These are phyloP conservation scores for Dictyostelium gargantuum DNA, from an alignment of 208 protist species.

Conservation along the genomic window DNA sequence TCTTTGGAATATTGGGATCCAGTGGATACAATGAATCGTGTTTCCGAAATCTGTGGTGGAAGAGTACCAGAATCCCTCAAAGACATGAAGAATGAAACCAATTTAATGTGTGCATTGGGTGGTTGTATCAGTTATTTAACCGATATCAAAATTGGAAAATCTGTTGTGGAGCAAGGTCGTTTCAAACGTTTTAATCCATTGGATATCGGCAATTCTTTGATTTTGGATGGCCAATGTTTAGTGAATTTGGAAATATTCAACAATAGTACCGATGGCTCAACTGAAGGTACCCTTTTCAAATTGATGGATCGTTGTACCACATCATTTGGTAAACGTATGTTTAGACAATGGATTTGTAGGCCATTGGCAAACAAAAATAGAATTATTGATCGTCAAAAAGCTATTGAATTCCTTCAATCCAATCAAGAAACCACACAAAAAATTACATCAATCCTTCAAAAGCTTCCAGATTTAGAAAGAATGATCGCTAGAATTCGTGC, in stretches of 20 bases:
- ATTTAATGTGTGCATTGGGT: slow-evolving; percentile 69
- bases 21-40: background rate
- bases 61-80: background rate
- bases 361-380: slow-evolving; percentile 29
- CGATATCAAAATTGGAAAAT: slow-evolving; percentile 66
- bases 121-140: slow-evolving; percentile 70
- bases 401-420: slow-evolving; percentile 14
- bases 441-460: background rate
- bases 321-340: slow-evolving; percentile 76
- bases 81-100: background rate
- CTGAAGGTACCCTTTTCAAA: slow-evolving; percentile 74
- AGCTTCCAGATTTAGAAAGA: slow-evolving; percentile 60
- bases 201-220: slow-evolving; percentile 26
- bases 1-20: slow-evolving; percentile 2
- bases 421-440: background rate
- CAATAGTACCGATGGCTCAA: slow-evolving; percentile 67
- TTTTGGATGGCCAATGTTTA: slow-evolving; percentile 78
- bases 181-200: slow-evolving; percentile 26
- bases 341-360: slow-evolving; percentile 75
- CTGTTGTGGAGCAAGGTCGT: slow-evolving; percentile 35
- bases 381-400: slow-evolving; percentile 73
- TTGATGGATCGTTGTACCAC: slow-evolving; percentile 76
- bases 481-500: slow-evolving; percentile 70
- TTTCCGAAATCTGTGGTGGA: background rate
- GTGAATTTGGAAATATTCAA: slow-evolving; percentile 79